Percentiles rank a stretch among this genome's conserved stretches.
phyloP scores from a whole-genome alignment of 1,284 basidiomycete genomes.

The Mycosarcoma mackinlayi region DNA sequence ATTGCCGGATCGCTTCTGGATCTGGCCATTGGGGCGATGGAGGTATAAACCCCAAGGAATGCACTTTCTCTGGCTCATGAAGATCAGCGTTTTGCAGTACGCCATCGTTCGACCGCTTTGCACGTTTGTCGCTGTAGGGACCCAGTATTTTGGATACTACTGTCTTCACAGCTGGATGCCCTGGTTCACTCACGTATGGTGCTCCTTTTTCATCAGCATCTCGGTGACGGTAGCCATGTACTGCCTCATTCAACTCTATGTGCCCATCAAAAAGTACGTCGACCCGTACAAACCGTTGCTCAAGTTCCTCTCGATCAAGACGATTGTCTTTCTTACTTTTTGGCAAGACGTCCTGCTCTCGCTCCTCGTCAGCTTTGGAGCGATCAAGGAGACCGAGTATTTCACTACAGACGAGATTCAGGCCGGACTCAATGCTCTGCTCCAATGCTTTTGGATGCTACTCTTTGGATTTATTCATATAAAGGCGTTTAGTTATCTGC shows the following conservation, averaged over 20 bases:
- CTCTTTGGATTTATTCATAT: conserved; percentile 77
- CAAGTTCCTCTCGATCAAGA: conserved; percentile 77
- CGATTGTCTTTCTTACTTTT: conserved; percentile 82
- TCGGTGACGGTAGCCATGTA: conserved; percentile 83
- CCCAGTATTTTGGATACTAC: conserved; percentile 77
- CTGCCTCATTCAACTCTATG: conserved; percentile 80
- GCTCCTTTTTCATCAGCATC: conserved; percentile 75
- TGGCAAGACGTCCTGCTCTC: conserved; percentile 79
- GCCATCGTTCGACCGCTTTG: conserved; percentile 77
- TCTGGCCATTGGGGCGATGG: conserved; percentile 77
- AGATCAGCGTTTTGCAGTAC: conserved; percentile 82
- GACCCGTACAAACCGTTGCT: conserved; percentile 76
- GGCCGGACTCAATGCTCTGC: conserved; percentile 77
- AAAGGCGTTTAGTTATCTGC: conserved; percentile 79
- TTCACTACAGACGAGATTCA: conserved; percentile 79
- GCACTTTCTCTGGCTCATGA: conserved; percentile 81
- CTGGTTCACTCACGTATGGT: conserved; percentile 75
- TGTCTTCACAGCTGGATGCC: conserved; percentile 79
- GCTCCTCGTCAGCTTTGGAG: conserved; percentile 74
- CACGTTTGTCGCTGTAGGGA: conserved; percentile 75
- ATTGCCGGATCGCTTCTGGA: conserved; percentile 73
- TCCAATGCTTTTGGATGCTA: conserved; percentile 79
- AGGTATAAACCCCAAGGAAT: conserved; percentile 74
- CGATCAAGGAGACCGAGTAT: conserved; percentile 75
- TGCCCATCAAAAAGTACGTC: conserved; percentile 74